Percentiles rank a stretch among this genome's conserved stretches.
Evolutionary conservation across 2,329 filamentous ascomycete genomes (phyloP).

Genomic region (Periconia digitata): DNA sequence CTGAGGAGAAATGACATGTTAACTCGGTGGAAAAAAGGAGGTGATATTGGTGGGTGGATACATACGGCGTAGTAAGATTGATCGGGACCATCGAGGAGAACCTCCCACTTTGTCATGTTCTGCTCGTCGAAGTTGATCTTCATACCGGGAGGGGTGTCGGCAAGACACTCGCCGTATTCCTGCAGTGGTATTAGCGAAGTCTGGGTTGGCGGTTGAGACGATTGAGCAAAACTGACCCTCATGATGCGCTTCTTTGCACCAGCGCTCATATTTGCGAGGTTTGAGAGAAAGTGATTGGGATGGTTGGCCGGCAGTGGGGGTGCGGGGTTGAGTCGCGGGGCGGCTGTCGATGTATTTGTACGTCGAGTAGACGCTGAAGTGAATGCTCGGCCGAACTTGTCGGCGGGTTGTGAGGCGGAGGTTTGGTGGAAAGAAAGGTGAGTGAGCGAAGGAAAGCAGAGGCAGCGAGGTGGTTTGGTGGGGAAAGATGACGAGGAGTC

Average conservation of each 20-base stretch:
- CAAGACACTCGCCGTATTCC: conserved; percentile 42
- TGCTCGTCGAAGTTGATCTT: conserved; percentile 58
- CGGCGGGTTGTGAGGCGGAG: not conserved
- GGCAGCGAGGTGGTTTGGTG: not conserved
- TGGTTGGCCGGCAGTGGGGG: too few relatives aligned
- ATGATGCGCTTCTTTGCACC: conserved; percentile 50
- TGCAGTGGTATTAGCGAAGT: conserved; percentile 17
- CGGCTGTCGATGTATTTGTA: too few relatives aligned
- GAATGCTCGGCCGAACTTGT: not conserved
- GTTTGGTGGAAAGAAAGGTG: not conserved
- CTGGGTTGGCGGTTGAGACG: not conserved
- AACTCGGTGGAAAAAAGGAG: conserved; percentile 8
- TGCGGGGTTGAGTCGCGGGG: not conserved
- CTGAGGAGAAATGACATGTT: conserved; percentile 34
- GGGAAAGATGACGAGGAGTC: conserved; percentile 16
- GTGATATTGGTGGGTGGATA: conserved; percentile 11
- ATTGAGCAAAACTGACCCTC: conserved; percentile 35
- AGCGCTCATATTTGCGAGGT: conserved; percentile 35
- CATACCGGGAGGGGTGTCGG: conserved; percentile 39
- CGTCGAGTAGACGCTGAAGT: not conserved
- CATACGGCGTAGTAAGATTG: conserved; percentile 66
- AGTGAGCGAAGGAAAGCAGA: not conserved
- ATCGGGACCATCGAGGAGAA: conserved; percentile 66
- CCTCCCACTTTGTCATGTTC: conserved; percentile 69
- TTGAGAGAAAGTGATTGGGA: not conserved